Conservation (phyloP, 805 yeast genomes). For the Hemisphaericaspora nanyangensis region DNA sequence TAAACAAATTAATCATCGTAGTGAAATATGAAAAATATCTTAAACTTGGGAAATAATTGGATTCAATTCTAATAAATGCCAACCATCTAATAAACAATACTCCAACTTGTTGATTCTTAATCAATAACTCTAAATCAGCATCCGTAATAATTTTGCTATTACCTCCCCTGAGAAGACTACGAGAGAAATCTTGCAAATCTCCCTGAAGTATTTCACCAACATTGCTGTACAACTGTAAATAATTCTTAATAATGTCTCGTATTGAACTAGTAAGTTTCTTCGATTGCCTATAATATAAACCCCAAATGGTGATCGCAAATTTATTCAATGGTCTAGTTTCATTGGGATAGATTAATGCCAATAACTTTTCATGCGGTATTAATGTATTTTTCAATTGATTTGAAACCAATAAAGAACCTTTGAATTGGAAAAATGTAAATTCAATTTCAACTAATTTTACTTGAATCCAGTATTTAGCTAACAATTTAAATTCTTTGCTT, state of each 20-base stretch:
- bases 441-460: conserved; percentile 25
- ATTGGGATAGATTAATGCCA: conserved; percentile 15
- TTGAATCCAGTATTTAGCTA: conserved; percentile 24
- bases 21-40: conserved; percentile 24
- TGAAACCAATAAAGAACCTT: conserved; percentile 22
- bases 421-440: conserved; percentile 23
- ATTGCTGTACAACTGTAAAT: conserved; percentile 15
- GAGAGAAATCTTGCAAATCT: conserved; percentile 6
- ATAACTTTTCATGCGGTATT: conserved; percentile 18
- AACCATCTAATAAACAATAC: conserved; percentile 21
- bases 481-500: conserved; percentile 12
- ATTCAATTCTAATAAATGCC: conserved; percentile 22
- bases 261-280: conserved; percentile 5
- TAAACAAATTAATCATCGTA: conserved; percentile 19
- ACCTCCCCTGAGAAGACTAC: background rate
- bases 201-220: conserved; percentile 7
- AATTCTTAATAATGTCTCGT: conserved; percentile 13
- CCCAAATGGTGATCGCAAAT: conserved; percentile 14
- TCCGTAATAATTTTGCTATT: background rate
- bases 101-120: conserved; percentile 15
- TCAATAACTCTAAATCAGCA: conserved; percentile 5
- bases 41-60: conserved; percentile 25
- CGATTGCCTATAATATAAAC: conserved; percentile 18
- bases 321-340: conserved; percentile 5
- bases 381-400: conserved; percentile 21